These are phyloP conservation scores for Colletotrichum sp. DNA, from an alignment of 2,329 filamentous ascomycete genomes.

Conservation along the genomic window DNA sequence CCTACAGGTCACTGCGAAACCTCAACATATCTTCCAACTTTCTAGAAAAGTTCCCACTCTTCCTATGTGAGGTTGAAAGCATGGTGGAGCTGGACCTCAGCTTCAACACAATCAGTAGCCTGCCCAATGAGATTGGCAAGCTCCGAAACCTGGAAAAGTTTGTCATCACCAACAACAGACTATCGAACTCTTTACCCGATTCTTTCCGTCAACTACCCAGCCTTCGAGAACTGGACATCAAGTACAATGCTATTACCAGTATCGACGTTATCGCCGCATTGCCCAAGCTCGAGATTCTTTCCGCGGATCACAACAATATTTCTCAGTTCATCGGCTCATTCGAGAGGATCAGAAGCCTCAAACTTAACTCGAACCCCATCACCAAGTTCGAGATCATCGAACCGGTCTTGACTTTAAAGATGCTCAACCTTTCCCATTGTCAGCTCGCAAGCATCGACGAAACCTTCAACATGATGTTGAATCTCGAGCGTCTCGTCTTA, in stretches of 20 bases:
- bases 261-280: slow-evolving; percentile 88
- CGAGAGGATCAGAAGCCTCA: slow-evolving; percentile 79
- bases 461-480: slow-evolving; percentile 85
- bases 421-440: slow-evolving; percentile 87
- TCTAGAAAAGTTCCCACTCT: slow-evolving; percentile 81
- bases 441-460: slow-evolving; percentile 91
- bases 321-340: slow-evolving; percentile 93
- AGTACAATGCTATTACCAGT: slow-evolving; percentile 87
- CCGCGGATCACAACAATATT: slow-evolving; percentile 90
- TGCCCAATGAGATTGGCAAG: slow-evolving; percentile 80
- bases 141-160: slow-evolving; percentile 84
- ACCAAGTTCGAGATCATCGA: slow-evolving; percentile 87
- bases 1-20: slow-evolving; percentile 79
- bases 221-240: slow-evolving; percentile 89
- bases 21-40: slow-evolving; percentile 95
- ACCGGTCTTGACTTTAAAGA: slow-evolving; percentile 80
- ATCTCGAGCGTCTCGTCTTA: slow-evolving; percentile 84
- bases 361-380: slow-evolving; percentile 93
- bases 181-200: slow-evolving; percentile 76
- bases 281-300: slow-evolving; percentile 85
- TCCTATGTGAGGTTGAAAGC: slow-evolving; percentile 81
- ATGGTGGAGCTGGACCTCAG: slow-evolving; percentile 94
- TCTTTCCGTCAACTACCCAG: slow-evolving; percentile 76
- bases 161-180: slow-evolving; percentile 93
- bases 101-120: slow-evolving; percentile 85